Conservation (phyloP, 169 alveolate genomes). For the Eimeria praecox region DNA sequence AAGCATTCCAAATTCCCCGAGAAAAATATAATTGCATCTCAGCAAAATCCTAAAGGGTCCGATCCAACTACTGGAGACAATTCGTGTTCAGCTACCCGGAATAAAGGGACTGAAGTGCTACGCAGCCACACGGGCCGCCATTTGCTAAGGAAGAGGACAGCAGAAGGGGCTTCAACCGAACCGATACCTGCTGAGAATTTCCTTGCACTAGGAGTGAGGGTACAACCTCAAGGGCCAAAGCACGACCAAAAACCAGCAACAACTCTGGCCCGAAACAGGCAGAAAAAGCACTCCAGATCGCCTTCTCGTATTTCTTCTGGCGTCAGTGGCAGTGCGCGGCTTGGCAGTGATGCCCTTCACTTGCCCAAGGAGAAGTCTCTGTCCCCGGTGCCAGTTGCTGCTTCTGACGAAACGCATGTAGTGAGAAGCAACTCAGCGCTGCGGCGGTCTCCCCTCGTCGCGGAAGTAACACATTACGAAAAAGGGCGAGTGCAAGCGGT, state of each 20-base stretch:
- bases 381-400: neutral
- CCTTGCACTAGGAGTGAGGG: neutral
- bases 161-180: neutral
- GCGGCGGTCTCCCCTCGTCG: neutral
- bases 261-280: neutral
- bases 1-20: neutral
- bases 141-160: neutral
- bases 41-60: neutral
- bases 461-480: neutral
- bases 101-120: neutral
- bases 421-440: neutral
- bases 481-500: neutral
- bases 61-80: neutral
- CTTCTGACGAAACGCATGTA: neutral
- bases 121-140: neutral
- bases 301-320: neutral
- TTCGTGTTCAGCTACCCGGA: neutral
- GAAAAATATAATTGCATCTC: neutral
- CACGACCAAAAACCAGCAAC: neutral
- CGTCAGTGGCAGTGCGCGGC: neutral
- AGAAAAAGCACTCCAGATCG: too few relatives aligned
- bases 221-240: slow-evolving; percentile 1
- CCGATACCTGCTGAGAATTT: neutral
- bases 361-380: neutral
- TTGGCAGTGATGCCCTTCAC: neutral